phyloP scores from a whole-genome alignment of 192 early-diverging fungal genomes.

The Coemansia sp. region DNA sequence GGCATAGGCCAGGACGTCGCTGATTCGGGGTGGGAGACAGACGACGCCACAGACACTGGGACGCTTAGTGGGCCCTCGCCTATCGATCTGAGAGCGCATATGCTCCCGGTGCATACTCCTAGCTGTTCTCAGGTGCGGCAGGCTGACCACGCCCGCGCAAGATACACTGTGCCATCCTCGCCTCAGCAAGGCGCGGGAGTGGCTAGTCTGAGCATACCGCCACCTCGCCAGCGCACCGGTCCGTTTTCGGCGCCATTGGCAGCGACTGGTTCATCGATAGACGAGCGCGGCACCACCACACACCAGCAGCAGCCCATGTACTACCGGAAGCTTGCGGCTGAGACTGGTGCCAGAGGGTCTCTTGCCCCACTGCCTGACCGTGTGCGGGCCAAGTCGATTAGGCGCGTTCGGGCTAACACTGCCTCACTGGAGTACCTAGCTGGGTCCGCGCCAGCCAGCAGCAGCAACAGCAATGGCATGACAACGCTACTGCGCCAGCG shows the following conservation, averaged over 20 bases:
- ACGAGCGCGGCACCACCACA: background rate
- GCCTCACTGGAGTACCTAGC: slow-evolving; percentile 40
- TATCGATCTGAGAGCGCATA: background rate
- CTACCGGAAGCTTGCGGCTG: slow-evolving; percentile 30
- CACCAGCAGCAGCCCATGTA: slow-evolving; percentile 25
- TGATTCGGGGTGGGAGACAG: slow-evolving; percentile 54
- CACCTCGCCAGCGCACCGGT: slow-evolving; percentile 7
- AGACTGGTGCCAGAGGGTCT: background rate
- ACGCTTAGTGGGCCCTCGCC: background rate
- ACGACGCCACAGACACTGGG: slow-evolving; percentile 24
- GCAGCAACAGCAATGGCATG: slow-evolving; percentile 14
- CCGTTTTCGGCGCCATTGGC: slow-evolving; percentile 41
- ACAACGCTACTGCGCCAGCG: slow-evolving; percentile 41
- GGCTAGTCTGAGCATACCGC: slow-evolving; percentile 34
- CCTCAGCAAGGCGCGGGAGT: slow-evolving; percentile 1
- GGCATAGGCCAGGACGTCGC: slow-evolving; percentile 3
- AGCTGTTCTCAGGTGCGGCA: background rate
- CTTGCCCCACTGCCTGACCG: slow-evolving; percentile 14
- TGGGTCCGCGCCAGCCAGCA: slow-evolving; percentile 14
- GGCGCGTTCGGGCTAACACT: slow-evolving; percentile 46
- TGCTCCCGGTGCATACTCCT: background rate
- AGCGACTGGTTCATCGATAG: background rate
- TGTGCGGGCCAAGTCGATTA: slow-evolving; percentile 32
- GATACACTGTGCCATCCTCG: background rate
- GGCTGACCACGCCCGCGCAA: background rate